Percentiles rank a stretch among this genome's conserved stretches.
These are phyloP conservation scores for Lactifluus piperatus DNA, from an alignment of 768 basidiomycete genomes.

Conservation along the genomic window DNA sequence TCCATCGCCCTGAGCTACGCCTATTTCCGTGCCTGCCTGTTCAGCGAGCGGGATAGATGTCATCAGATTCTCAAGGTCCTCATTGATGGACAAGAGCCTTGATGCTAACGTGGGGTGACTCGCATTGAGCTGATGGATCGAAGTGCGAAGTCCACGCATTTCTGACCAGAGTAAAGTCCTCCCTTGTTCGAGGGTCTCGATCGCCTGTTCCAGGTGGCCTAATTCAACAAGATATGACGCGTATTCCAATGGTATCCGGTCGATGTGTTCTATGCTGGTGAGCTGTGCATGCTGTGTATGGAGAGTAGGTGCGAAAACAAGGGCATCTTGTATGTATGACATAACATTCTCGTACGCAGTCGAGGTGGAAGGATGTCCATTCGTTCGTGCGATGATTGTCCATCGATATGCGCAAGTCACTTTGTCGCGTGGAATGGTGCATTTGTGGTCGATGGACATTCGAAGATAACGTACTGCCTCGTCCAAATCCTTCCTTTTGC, in stretches of 20 bases:
- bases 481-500: neutral
- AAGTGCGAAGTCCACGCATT: no score
- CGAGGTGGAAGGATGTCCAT: neutral
- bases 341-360: neutral
- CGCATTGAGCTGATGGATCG: neutral
- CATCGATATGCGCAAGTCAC: neutral
- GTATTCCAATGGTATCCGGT: neutral
- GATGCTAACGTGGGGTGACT: neutral
- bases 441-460: neutral
- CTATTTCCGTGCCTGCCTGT: neutral
- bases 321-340: neutral
- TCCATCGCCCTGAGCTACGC: neutral
- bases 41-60: neutral
- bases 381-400: neutral
- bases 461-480: neutral
- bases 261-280: neutral
- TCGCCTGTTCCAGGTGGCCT: neutral
- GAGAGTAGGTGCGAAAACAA: neutral
- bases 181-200: neutral
- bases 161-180: no score
- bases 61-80: neutral
- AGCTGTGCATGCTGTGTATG: neutral
- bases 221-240: neutral
- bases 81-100: neutral
- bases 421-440: neutral